Evolutionary conservation across 495 filamentous ascomycete genomes (phyloP), one percentile per base, ranked within the genome.

Genomic region (Aspergillus kassunensis): DNA sequence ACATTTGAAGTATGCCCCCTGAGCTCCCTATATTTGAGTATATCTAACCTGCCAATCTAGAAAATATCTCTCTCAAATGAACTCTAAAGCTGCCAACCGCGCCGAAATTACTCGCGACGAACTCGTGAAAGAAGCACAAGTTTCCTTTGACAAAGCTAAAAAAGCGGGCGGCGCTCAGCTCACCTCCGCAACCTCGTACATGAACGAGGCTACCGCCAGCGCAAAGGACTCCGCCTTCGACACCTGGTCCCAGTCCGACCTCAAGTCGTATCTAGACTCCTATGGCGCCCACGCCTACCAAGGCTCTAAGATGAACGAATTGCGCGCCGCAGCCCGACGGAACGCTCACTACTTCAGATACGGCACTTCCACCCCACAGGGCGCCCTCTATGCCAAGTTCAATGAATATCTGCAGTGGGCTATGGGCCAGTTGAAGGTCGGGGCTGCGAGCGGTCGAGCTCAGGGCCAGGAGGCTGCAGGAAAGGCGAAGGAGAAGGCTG

Each of bases 201-300:
- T 92, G 8, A 74, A 86, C 2, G 68, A 80, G 27, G 84, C 83
- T 9, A 91, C 89, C 9, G 81, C 81, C 49, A 59, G 75, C 5
- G 86, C 78, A 39, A 92, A 91, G 73, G 80, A 85, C 15, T 68
- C 66, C 15, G 78, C 82, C 4, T 93, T 93, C 56, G 84, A 93
- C 41, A 84, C 81, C 2, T 95, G 90, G 90, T 87, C 87, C 45
- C 83, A 84, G 24, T 84, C 80, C 13, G 90, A 95, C 16, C 73
- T 95, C 46, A 92, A 92, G 74, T 71, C 79, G 12, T 92, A 90
- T 55, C 77, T 92, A 11, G 89, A 92, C 64, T 86, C 82, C 43
- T 92, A 91, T 59, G 89, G 88, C 33, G 76, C 92, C 53, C 79
- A 83, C 10, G 80, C 78, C 36, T 87, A 86, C 37, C 87, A 89